Conservation (phyloP, 129 eudicot species). For the carrot (Daucus carota) region DH1_v3.0 NC_030382.2:43381501-43382000, state of each 20-base stretch:
- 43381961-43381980: constrained; percentile 10
- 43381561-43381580: too few relatives aligned
- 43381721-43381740: constrained; percentile 29
- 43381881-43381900: background rate
- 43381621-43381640: too few relatives aligned
- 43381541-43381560: too few relatives aligned
- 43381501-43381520: too few relatives aligned
- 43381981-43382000: constrained; percentile 13
- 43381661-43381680: too few relatives aligned
- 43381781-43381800: constrained; percentile 21
- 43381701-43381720: constrained; percentile 11
- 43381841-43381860: background rate
- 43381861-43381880: background rate
- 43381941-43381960: constrained; percentile 46
- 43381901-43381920: constrained; percentile 10
- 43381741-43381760: constrained; percentile 13
- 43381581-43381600: too few relatives aligned
- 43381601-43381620: too few relatives aligned
- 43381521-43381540: too few relatives aligned
- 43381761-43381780: constrained; percentile 14
- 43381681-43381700: background rate
- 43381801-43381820: background rate
- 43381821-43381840: background rate
- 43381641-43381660: too few relatives aligned
- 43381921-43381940: constrained; percentile 66